These are phyloP conservation scores for Solanum piurae DNA, from an alignment of 257 asterid genomes.

Conservation along the genomic window DNA sequence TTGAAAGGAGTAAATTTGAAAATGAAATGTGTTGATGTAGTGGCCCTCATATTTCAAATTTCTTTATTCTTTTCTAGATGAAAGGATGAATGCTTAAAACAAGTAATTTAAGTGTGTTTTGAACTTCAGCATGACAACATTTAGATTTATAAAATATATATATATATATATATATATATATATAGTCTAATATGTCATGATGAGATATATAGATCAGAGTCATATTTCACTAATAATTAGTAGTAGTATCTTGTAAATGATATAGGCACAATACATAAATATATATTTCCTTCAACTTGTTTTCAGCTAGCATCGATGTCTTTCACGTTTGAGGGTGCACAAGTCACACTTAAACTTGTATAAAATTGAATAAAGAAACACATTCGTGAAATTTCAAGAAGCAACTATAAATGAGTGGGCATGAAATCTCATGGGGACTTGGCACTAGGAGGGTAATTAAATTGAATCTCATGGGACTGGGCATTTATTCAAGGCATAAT, in stretches of 20 bases:
- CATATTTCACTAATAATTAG: not conserved
- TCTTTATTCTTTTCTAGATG: not conserved
- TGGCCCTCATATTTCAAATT: not conserved
- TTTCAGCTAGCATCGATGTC: no score
- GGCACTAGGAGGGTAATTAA: no score
- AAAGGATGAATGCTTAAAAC: not conserved
- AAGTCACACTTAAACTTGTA: no score
- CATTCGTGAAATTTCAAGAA: no score
- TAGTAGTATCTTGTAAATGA: not conserved
- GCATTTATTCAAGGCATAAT: no score
- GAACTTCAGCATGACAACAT: not conserved
- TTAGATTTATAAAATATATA: no score
- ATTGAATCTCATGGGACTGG: no score
- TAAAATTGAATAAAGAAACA: no score
- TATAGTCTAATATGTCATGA: not conserved
- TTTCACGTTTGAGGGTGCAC: not conserved
- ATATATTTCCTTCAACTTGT: no score
- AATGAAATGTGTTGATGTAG: not conserved
- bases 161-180: no score
- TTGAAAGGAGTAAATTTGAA: not conserved
- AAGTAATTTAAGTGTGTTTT: not conserved
- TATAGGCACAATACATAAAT: not conserved
- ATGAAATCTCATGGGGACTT: no score
- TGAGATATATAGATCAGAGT: not conserved
- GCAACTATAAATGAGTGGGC: no score